Conservation (phyloP, 306 rosid genomes). For the Vachellia collinsii region DNA sequence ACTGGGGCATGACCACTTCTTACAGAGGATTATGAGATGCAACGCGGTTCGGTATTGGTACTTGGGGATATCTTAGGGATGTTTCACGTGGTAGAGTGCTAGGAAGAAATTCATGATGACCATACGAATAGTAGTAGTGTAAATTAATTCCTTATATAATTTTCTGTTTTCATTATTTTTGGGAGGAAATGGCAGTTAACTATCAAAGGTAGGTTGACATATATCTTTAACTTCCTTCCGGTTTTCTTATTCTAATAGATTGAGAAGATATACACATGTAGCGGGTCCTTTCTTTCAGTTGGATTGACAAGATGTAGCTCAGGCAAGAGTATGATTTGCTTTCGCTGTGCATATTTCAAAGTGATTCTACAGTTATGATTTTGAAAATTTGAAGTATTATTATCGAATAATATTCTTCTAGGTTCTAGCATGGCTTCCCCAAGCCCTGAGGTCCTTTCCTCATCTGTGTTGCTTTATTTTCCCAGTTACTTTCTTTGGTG, state of each 20-base stretch:
- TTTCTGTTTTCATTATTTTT: slow-evolving; percentile 39
- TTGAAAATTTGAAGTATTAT: neutral
- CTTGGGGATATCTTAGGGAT: slow-evolving; percentile 36
- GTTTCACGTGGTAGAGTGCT: slow-evolving; percentile 29
- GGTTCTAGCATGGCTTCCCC: neutral
- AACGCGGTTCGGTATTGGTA: slow-evolving; percentile 17
- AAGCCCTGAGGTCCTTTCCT: no score
- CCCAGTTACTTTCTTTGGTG: neutral
- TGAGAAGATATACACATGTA: slow-evolving; percentile 30
- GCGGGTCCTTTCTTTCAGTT: slow-evolving; percentile 20
- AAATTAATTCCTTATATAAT: slow-evolving; percentile 31
- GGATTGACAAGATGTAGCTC: slow-evolving; percentile 33
- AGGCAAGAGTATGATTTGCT: neutral
- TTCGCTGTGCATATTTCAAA: slow-evolving; percentile 8
- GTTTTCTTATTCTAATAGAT: slow-evolving; percentile 30
- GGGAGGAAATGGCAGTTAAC: slow-evolving; percentile 37
- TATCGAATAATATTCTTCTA: neutral
- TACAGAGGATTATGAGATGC: slow-evolving; percentile 25
- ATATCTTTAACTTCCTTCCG: slow-evolving; percentile 24
- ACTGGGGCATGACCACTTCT: slow-evolving; percentile 23
- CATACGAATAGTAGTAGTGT: slow-evolving; percentile 28
- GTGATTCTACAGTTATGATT: slow-evolving; percentile 22
- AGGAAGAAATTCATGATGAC: slow-evolving; percentile 34
- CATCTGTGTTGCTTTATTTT: no score
- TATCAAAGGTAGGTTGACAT: slow-evolving; percentile 23